Evolutionary conservation across 2,329 filamentous ascomycete species (phyloP).

Genomic region (Emericellopsis cladophorae): DNA sequence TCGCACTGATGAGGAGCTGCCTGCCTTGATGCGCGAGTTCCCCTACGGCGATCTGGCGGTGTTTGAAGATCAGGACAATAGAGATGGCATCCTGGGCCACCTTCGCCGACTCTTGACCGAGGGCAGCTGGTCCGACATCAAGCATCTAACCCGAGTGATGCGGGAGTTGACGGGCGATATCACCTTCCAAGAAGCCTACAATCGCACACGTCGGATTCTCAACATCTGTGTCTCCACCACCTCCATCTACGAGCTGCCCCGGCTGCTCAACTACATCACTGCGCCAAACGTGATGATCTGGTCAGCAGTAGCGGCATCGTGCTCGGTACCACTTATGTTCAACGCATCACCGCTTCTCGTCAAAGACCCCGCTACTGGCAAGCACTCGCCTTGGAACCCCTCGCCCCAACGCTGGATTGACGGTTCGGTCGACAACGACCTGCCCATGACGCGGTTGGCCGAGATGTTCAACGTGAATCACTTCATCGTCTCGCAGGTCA

Average conservation of each 20-base stretch:
- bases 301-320: constrained; percentile 93
- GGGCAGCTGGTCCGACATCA: constrained; percentile 75
- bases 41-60: constrained; percentile 71
- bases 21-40: constrained; percentile 54
- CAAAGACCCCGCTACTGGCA: constrained; percentile 72
- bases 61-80: constrained; percentile 50
- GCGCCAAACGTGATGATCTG: constrained; percentile 91
- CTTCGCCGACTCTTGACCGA: constrained; percentile 65
- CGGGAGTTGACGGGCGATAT: constrained; percentile 69
- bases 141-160: constrained; percentile 73
- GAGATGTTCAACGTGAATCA: constrained; percentile 99
- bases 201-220: constrained; percentile 79
- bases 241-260: constrained; percentile 74
- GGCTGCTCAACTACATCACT: constrained; percentile 83
- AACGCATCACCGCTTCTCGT: constrained; percentile 65
- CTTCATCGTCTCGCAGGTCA: constrained; percentile 95
- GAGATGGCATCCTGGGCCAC: constrained; percentile 55
- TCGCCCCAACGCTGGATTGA: constrained; percentile 82
- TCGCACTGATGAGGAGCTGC: constrained; percentile 66
- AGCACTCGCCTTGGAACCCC: constrained; percentile 73
- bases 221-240: constrained; percentile 91
- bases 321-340: constrained; percentile 82
- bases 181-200: constrained; percentile 92
- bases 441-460: constrained; percentile 78
- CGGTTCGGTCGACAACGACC: constrained; percentile 86